Percentiles rank a stretch among this genome's conserved stretches.
Evolutionary conservation across 192 early-diverging fungal species (phyloP).

Genomic region (Phlyctochytrium bullatum): DNA sequence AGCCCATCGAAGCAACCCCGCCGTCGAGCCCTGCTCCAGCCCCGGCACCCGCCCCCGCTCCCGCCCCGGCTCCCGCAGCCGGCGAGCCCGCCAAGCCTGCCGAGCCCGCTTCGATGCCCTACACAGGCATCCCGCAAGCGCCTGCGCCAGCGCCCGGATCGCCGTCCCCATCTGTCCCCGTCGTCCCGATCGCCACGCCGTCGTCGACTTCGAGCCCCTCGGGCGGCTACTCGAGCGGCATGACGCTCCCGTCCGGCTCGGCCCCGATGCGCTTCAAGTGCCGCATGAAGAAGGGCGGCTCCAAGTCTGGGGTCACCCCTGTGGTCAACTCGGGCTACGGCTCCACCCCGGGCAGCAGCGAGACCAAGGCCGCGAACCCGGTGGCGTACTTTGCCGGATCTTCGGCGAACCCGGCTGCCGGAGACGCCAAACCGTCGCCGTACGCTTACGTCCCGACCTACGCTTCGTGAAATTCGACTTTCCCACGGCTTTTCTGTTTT

Average conservation of each 20-base stretch:
- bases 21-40: no score
- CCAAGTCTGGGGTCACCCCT: neutral
- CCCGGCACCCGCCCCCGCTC: neutral
- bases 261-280: constrained; percentile 1
- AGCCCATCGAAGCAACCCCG: no score
- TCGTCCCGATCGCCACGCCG: no score
- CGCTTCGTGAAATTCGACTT: neutral
- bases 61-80: neutral
- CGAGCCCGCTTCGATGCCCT: neutral
- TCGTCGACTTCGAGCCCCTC: no score
- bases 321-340: neutral
- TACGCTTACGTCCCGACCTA: neutral
- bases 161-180: no score
- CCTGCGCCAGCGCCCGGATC: neutral
- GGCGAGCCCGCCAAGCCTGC: neutral
- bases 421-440: no score
- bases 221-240: neutral
- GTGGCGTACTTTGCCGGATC: neutral
- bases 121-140: neutral
- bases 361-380: no score
- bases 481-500: neutral
- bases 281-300: neutral
- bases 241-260: neutral
- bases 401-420: neutral
- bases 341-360: no score